phyloP scores from a whole-genome alignment of 352 stramenopile species.

The Phytophthora uliginosa region DNA sequence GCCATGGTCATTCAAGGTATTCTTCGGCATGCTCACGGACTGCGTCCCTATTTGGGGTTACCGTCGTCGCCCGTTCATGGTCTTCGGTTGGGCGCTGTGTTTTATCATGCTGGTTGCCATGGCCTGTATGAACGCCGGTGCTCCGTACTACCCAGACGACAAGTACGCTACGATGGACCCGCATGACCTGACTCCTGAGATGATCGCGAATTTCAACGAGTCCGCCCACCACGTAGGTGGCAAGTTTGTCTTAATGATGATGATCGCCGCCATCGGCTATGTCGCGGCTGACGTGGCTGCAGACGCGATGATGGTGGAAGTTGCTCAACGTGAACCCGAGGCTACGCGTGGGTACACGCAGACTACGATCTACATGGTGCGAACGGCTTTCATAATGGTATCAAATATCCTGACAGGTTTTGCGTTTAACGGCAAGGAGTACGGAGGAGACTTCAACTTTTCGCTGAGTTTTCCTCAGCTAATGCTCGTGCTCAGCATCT shows the following conservation, averaged over 20 bases:
- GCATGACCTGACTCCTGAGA: slow-evolving; percentile 21
- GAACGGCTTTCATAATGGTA: slow-evolving; percentile 54
- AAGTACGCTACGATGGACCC: slow-evolving; percentile 36
- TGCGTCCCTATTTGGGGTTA: slow-evolving; percentile 62
- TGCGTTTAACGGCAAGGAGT: slow-evolving; percentile 58
- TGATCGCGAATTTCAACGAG: slow-evolving; percentile 46
- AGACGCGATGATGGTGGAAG: slow-evolving; percentile 58
- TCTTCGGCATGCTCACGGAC: slow-evolving; percentile 64
- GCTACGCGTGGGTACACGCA: slow-evolving; percentile 41
- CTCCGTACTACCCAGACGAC: slow-evolving; percentile 55
- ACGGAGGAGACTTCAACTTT: slow-evolving; percentile 64
- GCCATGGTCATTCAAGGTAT: slow-evolving; percentile 70
- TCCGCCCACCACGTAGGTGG: slow-evolving; percentile 33
- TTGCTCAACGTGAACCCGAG: slow-evolving; percentile 47
- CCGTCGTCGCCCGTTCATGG: slow-evolving; percentile 66
- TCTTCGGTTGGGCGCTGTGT: slow-evolving; percentile 62
- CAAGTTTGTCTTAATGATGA: slow-evolving; percentile 66
- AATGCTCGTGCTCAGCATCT: slow-evolving; percentile 51
- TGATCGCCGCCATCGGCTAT: slow-evolving; percentile 56
- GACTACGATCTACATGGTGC: slow-evolving; percentile 49
- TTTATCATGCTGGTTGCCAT: slow-evolving; percentile 58
- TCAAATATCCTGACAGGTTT: slow-evolving; percentile 50
- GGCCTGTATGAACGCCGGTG: slow-evolving; percentile 37
- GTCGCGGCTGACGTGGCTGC: slow-evolving; percentile 50
- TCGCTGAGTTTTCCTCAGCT: slow-evolving; percentile 53